These are phyloP conservation scores for Setomelanomma holmii DNA, from an alignment of 2,329 filamentous ascomycete species.

Conservation along the genomic window DNA sequence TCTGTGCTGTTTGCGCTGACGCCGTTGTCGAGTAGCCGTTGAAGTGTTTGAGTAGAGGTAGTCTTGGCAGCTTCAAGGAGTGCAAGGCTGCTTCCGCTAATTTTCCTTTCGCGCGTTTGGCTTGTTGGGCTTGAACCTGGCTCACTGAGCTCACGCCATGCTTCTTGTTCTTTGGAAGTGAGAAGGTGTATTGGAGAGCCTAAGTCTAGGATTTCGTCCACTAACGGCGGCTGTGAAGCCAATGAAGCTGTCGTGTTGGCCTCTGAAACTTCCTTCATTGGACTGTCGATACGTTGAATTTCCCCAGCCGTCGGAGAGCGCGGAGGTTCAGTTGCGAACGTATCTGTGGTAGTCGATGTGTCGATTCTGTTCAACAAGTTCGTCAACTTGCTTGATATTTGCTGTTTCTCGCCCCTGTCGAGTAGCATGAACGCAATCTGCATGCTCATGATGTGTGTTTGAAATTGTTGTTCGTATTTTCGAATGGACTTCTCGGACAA, in stretches of 20 bases:
- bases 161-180: not conserved
- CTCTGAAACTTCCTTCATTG: not conserved
- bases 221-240: not conserved
- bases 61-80: not conserved
- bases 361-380: not conserved
- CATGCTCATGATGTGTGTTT: not conserved
- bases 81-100: not conserved
- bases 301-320: not conserved
- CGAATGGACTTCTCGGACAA: not conserved
- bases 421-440: not conserved
- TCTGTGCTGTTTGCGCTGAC: conserved; percentile 1
- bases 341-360: not conserved
- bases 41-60: not conserved
- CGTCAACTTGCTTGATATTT: not conserved
- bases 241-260: not conserved
- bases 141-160: not conserved
- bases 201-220: not conserved
- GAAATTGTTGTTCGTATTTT: conserved; percentile 1
- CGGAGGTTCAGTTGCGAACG: not conserved
- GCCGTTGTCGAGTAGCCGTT: not conserved
- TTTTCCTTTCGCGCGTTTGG: no score
- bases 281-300: not conserved
- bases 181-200: not conserved
- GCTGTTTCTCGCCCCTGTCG: not conserved
- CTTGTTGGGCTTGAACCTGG: not conserved